Evolutionary conservation across 1,284 basidiomycete genomes (phyloP).

Genomic region (Fistulinella staudtii): DNA sequence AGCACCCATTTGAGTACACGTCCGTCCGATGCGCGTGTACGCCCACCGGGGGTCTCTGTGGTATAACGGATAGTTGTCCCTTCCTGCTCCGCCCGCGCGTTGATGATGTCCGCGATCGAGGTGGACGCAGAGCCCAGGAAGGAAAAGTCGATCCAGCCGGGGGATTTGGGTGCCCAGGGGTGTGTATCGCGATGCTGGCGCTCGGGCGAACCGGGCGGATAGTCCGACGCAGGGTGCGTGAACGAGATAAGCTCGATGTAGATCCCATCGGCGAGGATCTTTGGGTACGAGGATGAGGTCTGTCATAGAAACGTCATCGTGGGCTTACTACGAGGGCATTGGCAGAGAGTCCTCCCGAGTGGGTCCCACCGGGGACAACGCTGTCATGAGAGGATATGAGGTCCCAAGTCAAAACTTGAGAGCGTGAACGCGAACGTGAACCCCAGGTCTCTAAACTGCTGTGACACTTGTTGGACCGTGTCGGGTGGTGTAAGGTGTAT

Average conservation of each 20-base stretch:
- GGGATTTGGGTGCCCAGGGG: conserved; percentile 49
- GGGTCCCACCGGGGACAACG: conserved; percentile 59
- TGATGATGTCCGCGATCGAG: conserved; percentile 45
- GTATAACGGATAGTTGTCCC: conserved; percentile 40
- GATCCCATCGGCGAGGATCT: conserved; percentile 56
- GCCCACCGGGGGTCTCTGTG: conserved; percentile 45
- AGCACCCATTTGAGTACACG: conserved; percentile 55
- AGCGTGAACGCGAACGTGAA: conserved; percentile 48
- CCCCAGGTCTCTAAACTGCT: conserved; percentile 55
- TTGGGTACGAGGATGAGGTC: neutral
- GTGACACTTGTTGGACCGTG: conserved; percentile 45
- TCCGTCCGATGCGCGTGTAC: conserved; percentile 51
- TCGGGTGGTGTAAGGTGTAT: conserved; percentile 64
- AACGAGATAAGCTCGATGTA: conserved; percentile 71
- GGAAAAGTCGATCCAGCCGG: conserved; percentile 65
- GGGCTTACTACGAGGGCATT: conserved; percentile 58
- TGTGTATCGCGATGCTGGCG: conserved; percentile 41
- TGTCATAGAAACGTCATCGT: neutral
- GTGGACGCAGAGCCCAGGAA: conserved; percentile 46
- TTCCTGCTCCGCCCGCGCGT: conserved; percentile 41
- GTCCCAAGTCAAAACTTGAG: neutral
- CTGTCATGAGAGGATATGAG: conserved; percentile 30
- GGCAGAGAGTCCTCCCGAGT: conserved; percentile 56
- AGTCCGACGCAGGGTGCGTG: conserved; percentile 47
- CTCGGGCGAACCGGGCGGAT: conserved; percentile 45